phyloP scores from a whole-genome alignment of 129 eudicot genomes.

The Oenanthe sinensis region DNA sequence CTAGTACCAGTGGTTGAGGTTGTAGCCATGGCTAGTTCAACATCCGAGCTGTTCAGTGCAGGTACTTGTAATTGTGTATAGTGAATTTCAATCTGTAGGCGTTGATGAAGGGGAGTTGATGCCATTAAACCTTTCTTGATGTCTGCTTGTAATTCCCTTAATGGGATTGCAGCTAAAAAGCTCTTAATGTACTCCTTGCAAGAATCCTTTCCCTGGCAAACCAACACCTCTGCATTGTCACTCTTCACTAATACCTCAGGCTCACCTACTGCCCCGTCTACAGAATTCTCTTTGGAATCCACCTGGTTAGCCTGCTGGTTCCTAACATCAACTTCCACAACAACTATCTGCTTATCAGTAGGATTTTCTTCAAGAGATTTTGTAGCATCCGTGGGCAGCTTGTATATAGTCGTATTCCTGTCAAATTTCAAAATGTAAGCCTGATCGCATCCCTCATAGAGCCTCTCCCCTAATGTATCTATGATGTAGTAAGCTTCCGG shows the following conservation, averaged over 20 bases:
- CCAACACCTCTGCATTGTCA: slow-evolving; percentile 23
- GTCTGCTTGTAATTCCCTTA: slow-evolving; percentile 71
- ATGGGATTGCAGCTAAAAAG: slow-evolving; percentile 81
- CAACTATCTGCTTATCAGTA: slow-evolving; percentile 18
- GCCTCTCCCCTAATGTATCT: slow-evolving; percentile 92
- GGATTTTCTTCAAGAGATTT: slow-evolving; percentile 41
- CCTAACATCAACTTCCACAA: slow-evolving; percentile 7
- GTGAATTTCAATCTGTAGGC: slow-evolving; percentile 79
- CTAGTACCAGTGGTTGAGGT: not conserved
- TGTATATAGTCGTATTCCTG: slow-evolving; percentile 38
- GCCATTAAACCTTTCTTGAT: slow-evolving; percentile 60
- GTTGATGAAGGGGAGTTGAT: slow-evolving; percentile 53
- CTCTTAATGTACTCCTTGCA: slow-evolving; percentile 80
- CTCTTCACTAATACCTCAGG: slow-evolving; percentile 21
- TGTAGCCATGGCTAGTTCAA: not conserved
- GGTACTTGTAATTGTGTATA: slow-evolving; percentile 36
- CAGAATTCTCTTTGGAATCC: slow-evolving; percentile 22
- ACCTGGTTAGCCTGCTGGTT: slow-evolving; percentile 11
- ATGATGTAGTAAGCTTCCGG: slow-evolving; percentile 70
- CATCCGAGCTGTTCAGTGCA: not conserved
- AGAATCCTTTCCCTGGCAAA: slow-evolving; percentile 61
- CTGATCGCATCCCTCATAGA: slow-evolving; percentile 82
- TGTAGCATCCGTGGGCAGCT: slow-evolving; percentile 24
- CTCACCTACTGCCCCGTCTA: slow-evolving; percentile 6
- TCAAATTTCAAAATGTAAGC: slow-evolving; percentile 90